Percentiles rank a stretch among this genome's conserved stretches.
Evolutionary conservation across 768 basidiomycete genomes (phyloP).

Genomic region (Vararia minispora): DNA sequence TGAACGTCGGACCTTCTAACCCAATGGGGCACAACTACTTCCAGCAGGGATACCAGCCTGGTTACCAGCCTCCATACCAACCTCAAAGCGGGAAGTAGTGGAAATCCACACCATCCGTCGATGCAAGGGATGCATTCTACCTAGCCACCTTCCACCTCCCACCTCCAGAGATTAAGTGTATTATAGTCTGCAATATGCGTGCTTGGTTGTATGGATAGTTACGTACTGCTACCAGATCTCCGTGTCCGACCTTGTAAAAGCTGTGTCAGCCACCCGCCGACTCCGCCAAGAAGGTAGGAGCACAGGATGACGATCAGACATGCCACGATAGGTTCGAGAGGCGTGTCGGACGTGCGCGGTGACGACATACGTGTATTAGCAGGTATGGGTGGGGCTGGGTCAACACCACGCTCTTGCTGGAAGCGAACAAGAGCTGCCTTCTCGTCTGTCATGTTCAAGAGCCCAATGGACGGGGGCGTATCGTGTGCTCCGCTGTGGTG

Average conservation of each 20-base stretch:
- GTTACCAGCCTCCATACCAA: conserved; percentile 28
- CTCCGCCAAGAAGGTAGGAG: conserved; percentile 1
- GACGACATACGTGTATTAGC: conserved; percentile 10
- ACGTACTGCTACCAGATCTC: conserved; percentile 7
- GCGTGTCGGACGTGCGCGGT: conserved; percentile 1
- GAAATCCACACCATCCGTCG: conserved; percentile 21
- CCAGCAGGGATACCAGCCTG: conserved; percentile 21
- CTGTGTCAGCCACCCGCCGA: not conserved
- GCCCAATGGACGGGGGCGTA: conserved; percentile 32
- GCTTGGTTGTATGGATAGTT: not conserved
- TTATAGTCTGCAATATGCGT: not conserved
- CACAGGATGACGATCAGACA: conserved; percentile 15
- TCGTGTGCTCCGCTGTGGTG: conserved; percentile 32
- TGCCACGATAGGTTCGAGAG: conserved; percentile 9
- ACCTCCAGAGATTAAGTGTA: not conserved
- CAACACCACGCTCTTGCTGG: conserved; percentile 29
- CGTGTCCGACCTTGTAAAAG: not conserved
- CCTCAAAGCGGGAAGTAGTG: conserved; percentile 19
- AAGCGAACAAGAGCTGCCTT: conserved; percentile 27
- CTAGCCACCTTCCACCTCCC: too few species aligned
- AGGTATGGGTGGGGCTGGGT: conserved; percentile 20
- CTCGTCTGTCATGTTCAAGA: conserved; percentile 33
- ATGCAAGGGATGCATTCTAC: too few species aligned
- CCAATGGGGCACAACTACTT: conserved; percentile 7
- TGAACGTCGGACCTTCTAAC: not conserved